Base-by-base conservation (phyloP, 306 rosid genomes). In the Senna siamea region DNA sequence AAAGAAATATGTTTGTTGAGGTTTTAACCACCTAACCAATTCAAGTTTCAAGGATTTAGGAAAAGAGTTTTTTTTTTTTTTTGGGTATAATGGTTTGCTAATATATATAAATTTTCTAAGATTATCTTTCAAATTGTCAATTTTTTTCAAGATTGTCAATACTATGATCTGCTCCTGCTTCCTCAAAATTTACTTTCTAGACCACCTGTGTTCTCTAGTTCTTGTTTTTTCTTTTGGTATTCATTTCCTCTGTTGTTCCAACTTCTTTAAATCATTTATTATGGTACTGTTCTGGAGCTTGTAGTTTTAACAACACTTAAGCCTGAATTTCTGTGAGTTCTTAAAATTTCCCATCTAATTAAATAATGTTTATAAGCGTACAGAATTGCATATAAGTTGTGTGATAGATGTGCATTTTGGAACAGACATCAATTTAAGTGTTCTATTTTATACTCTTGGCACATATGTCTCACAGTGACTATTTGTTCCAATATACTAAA, bases 351-450 rank as follows among this genome's bases (percentile, higher is more conserved):
- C 61, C 65, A 48, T 74, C 41, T 30, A 28, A 67, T 73, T 62
- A 62, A 53, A 55, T 20, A 38, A 54, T 68, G 20, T 40, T 37
- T 19, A 41, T 41, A 20, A 12, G 26, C 37, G 26, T 57, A 20
- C 55, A 18, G 5, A 63, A 41, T 73, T 43, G 46, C 50, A 18
- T 28, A 22, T 62, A 67, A 67, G 66, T 48, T 48, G 54, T 52
- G 66, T 81, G 69, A 63, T 46, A 51, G 76, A 68, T 69, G 5
- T 55, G 19, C 23, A 38, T 67, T 76, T 62, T 72, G 34, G 34
- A 28, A 14, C 7, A 52, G 11, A 34, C 12, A 38, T 28, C 40
- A 15, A 34, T 34, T 74, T 41, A 34, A 72, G 12, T 43, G 62
- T 30, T 59, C 40, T 46, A 11, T 63, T 19, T 23, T 48, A 26